These are phyloP conservation scores for Chalciporus chontae DNA, from an alignment of 768 basidiomycete species.

Conservation along the genomic window DNA sequence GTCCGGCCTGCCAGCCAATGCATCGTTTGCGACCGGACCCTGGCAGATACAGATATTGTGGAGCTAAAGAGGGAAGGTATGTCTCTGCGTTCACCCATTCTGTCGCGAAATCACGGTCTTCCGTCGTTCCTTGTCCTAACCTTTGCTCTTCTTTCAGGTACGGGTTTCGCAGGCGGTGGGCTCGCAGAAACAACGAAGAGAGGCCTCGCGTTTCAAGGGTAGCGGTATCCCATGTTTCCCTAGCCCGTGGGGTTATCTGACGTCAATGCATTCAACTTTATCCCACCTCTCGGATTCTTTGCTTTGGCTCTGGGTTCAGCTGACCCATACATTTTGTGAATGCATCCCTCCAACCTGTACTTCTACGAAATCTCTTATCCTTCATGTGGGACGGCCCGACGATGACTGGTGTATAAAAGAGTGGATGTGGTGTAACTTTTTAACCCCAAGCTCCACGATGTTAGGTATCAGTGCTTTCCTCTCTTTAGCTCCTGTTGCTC, in stretches of 20 bases:
- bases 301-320: neutral
- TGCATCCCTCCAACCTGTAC: neutral
- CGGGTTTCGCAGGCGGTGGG: slow-evolving; percentile 94
- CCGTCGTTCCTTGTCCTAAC: neutral
- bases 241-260: slow-evolving; percentile 1
- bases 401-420: neutral
- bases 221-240: slow-evolving; percentile 6
- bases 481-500: neutral
- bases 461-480: neutral
- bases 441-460: neutral
- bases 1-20: slow-evolving; percentile 78
- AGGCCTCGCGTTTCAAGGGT: slow-evolving; percentile 87
- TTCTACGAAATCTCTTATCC: neutral
- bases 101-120: neutral
- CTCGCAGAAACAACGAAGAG: slow-evolving; percentile 80
- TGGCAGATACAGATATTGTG: slow-evolving; percentile 71
- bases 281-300: neutral
- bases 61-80: slow-evolving; percentile 86
- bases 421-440: neutral
- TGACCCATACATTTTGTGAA: neutral
- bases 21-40: slow-evolving; percentile 72
- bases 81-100: slow-evolving; percentile 10
- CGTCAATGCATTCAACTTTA: neutral
- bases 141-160: slow-evolving; percentile 46
- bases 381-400: neutral